phyloP scores from a whole-genome alignment of 164 flowering plant species.

The Vitis riparia region DNA sequence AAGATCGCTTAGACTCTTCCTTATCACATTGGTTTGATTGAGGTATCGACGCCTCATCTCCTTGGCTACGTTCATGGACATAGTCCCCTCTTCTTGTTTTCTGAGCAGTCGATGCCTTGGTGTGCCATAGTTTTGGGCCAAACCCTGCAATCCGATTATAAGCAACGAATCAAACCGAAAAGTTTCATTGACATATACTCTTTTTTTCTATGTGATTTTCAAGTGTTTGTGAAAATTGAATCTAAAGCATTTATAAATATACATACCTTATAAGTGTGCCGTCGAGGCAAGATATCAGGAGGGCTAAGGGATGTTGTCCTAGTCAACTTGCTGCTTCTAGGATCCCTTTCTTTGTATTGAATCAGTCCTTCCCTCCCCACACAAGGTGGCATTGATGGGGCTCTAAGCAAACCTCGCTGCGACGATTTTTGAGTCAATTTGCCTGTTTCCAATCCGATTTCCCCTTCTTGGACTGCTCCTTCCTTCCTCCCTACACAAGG shows the following conservation, averaged over 20 bases:
- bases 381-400: constrained; percentile 49
- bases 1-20: constrained; percentile 49
- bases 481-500: constrained; percentile 19
- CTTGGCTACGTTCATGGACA: constrained; percentile 2
- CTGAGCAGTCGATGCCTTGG: constrained; percentile 27
- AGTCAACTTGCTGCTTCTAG: constrained; percentile 20
- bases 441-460: not conserved
- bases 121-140: constrained; percentile 14
- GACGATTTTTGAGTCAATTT: constrained; percentile 6
- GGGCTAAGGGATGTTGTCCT: constrained; percentile 40
- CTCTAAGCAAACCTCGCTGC: constrained; percentile 21
- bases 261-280: constrained; percentile 39
- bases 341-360: constrained; percentile 21
- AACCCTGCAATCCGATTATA: constrained; percentile 6
- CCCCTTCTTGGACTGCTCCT: not conserved
- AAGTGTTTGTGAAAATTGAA: no score
- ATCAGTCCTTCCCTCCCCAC: constrained; percentile 20
- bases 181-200: no score
- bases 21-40: constrained; percentile 21
- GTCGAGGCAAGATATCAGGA: constrained; percentile 26
- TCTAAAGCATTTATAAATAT: not conserved
- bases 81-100: constrained; percentile 16
- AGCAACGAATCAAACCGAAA: no score
- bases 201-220: no score
- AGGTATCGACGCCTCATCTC: constrained; percentile 22